Conservation (phyloP, 345 rosid genomes). For the Eucalyptus caleyi region DNA sequence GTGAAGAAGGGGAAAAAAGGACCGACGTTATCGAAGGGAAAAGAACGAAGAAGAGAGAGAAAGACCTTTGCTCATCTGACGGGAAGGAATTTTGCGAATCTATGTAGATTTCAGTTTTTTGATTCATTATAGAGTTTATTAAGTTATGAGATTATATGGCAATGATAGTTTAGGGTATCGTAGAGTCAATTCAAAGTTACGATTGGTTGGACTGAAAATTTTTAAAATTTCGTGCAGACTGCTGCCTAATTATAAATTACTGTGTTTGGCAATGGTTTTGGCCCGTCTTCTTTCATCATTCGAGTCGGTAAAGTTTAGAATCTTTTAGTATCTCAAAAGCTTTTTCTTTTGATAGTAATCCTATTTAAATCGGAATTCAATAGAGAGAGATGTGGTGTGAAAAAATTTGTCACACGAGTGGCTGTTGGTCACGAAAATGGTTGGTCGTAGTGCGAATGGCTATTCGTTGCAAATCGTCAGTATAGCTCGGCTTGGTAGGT, state of each 20-base stretch:
- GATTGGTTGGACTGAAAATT: neutral
- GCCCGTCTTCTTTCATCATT: neutral
- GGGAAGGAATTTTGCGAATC: neutral
- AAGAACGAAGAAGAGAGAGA: too few species aligned
- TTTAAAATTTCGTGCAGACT: neutral
- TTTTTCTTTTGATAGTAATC: neutral
- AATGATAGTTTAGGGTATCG: neutral
- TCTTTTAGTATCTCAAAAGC: neutral
- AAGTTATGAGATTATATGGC: neutral
- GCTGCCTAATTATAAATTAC: neutral
- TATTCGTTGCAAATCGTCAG: neutral
- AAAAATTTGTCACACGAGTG: rapidly evolving
- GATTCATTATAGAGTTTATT: neutral
- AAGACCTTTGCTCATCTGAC: neutral
- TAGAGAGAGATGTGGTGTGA: neutral
- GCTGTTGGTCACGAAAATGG: neutral
- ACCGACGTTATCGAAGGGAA: too few species aligned
- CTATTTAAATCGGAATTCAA: neutral
- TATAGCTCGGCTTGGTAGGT: too few species aligned
- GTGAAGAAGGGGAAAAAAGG: neutral
- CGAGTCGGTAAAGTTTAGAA: neutral
- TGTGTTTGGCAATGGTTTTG: neutral
- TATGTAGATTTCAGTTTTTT: neutral
- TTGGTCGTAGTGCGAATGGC: neutral
- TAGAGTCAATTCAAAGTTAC: neutral